Base-by-base conservation (phyloP, 2,329 filamentous ascomycete genomes). In the Meredithiella fracta region DNA sequence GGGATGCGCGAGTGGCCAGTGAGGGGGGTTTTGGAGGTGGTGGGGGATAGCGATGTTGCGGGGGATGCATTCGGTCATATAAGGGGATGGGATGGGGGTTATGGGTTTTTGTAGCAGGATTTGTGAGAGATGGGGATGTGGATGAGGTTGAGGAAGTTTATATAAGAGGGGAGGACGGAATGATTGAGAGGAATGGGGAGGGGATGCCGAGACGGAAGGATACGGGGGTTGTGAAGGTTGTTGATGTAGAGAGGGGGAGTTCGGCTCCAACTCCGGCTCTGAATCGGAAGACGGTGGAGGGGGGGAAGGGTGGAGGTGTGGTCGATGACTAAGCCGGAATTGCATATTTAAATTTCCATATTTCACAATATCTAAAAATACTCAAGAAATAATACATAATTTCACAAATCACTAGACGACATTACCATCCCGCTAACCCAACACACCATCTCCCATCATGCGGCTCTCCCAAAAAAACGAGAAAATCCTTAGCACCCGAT, bases 101-200 rank as follows among this genome's bases (percentile, higher is more conserved):
- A 95, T 96, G 78, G 91, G 92, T 98, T 68, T 98, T 98, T 63
- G 86, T 96, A 20, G 88, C 81, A n/a, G 87, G 77, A 0, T 95
- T 98, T 67, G 76, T 87, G 2, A 74, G 86, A 54, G 78, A 84
- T 7, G 58, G 40, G 42, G 64, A 63, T 25, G 23, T 23, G 51
- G 22, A 26, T 17, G 50, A 37, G 31, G 17, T 29, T 2, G 66
- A 78, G 58, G 77, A 73, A 50, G 76, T 77, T 0, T 72, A 77
- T 53, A 67, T 76, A 54, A 67, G 78, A 60, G 78, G 78, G 61
- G 73, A 75, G 26, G 70, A 29, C 47, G 17, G 23, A 25, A 9
- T 69, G 60, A 70, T 80, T 52, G 69, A 73, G 2, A 66, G 69
- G 60, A 69, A 73, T 58, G 50, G 66, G 57, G 63, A 65, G 60